Evolutionary conservation across 2,329 filamentous ascomycete genomes (phyloP).

Genomic region (Monosporascus sp.): DNA sequence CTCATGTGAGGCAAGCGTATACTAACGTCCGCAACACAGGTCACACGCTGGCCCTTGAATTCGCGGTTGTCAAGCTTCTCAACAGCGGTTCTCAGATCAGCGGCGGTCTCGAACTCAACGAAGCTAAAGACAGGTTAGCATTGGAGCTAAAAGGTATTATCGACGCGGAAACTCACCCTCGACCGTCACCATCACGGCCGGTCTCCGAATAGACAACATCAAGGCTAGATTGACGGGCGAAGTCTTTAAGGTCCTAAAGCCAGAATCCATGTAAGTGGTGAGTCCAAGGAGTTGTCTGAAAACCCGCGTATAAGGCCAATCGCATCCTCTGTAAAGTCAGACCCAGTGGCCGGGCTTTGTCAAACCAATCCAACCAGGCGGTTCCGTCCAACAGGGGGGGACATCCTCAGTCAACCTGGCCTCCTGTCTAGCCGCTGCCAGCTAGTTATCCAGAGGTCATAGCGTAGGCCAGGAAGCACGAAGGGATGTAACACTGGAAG

Average conservation of each 20-base stretch:
- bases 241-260: conserved; percentile 98
- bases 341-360: conserved; percentile 26
- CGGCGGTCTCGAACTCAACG: conserved; percentile 93
- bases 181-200: conserved; percentile 82
- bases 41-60: conserved; percentile 86
- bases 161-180: conserved; percentile 62
- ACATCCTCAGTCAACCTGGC: conserved; percentile 25
- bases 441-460: conserved; percentile 18
- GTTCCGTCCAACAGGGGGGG: conserved; percentile 23
- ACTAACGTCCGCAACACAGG: conserved; percentile 82
- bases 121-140: conserved; percentile 55
- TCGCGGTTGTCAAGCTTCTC: conserved; percentile 91
- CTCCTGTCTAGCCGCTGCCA: conserved; percentile 24
- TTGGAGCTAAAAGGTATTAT: not conserved
- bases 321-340: conserved; percentile 27
- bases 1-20: conserved; percentile 4
- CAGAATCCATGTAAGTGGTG: conserved; percentile 75
- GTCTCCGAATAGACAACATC: conserved; percentile 99
- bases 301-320: conserved; percentile 26
- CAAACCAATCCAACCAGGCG: conserved; percentile 27
- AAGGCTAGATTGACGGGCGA: conserved; percentile 91
- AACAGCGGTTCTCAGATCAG: conserved; percentile 83
- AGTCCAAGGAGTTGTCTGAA: conserved; percentile 44
- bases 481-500: conserved; percentile 18
- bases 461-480: conserved; percentile 17